These are phyloP conservation scores for Austroboletus niveus DNA, from an alignment of 1,284 basidiomycete genomes.

Conservation along the genomic window DNA sequence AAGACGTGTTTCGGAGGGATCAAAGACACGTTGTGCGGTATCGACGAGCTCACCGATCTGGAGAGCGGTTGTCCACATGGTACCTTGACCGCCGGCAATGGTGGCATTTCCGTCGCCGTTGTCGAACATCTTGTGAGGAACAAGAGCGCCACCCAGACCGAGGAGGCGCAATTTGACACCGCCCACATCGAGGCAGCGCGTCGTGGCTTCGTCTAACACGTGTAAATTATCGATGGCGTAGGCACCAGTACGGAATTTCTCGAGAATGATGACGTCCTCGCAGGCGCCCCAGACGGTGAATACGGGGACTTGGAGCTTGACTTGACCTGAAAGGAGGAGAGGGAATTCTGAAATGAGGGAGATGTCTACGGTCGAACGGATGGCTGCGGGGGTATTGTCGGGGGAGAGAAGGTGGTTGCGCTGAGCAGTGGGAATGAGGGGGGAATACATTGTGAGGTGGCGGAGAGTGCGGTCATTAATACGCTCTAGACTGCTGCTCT, in stretches of 20 bases:
- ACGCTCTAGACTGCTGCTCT: constrained; percentile 77
- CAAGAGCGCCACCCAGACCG: constrained; percentile 93
- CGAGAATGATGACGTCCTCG: constrained; percentile 91
- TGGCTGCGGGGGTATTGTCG: constrained; percentile 58
- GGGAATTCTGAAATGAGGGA: constrained; percentile 92
- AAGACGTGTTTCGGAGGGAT: constrained; percentile 90
- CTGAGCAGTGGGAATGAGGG: constrained; percentile 84
- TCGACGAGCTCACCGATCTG: constrained; percentile 98
- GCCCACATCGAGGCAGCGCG: constrained; percentile 86
- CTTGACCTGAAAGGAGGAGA: constrained; percentile 82
- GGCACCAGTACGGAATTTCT: constrained; percentile 85
- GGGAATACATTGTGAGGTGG: constrained; percentile 96
- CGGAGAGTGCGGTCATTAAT: constrained; percentile 95
- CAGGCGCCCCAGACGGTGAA: constrained; percentile 98
- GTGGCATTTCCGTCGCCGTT: constrained; percentile 93
- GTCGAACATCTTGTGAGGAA: constrained; percentile 97
- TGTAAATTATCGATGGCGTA: constrained; percentile 87
- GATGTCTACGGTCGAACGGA: constrained; percentile 67
- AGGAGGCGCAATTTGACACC: constrained; percentile 92
- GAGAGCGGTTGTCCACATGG: constrained; percentile 98
- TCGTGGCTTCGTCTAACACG: constrained; percentile 93
- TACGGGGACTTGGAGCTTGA: constrained; percentile 88
- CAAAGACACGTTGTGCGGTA: constrained; percentile 92
- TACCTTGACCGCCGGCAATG: constrained; percentile 96
- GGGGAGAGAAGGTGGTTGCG: constrained; percentile 76